Evolutionary conservation across 352 stramenopile species (phyloP).

Genomic region (Phytopythium oedochilum): DNA sequence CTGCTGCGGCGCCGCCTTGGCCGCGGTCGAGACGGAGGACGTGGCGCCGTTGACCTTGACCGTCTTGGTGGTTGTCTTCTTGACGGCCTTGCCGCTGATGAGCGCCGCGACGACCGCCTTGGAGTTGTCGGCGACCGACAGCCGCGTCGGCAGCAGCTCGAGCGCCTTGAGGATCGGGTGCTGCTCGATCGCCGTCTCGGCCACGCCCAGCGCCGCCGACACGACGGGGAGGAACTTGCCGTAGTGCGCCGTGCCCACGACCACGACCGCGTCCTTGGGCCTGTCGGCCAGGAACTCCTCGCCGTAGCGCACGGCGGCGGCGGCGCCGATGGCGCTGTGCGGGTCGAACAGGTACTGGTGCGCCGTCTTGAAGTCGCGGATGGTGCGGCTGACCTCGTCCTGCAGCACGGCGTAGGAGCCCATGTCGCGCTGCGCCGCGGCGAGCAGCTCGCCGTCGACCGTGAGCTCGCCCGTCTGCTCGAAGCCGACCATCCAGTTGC

Average conservation of each 20-base stretch:
- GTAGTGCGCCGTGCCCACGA: slow-evolving; percentile 96
- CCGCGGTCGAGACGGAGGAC: background rate
- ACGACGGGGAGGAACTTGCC: slow-evolving; percentile 97
- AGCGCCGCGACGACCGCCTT: slow-evolving; percentile 50
- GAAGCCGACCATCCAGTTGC: slow-evolving; percentile 94
- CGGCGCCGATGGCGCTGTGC: slow-evolving; percentile 94
- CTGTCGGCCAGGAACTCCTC: slow-evolving; percentile 52
- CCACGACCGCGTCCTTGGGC: slow-evolving; percentile 79
- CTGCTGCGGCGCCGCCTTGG: slow-evolving; percentile 7
- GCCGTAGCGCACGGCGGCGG: slow-evolving; percentile 83
- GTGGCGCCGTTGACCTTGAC: background rate
- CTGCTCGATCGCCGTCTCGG: slow-evolving; percentile 59
- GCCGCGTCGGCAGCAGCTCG: slow-evolving; percentile 61
- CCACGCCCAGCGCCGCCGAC: slow-evolving; percentile 80
- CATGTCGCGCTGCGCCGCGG: slow-evolving; percentile 92
- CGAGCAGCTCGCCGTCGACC: slow-evolving; percentile 87
- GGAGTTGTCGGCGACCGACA: slow-evolving; percentile 60
- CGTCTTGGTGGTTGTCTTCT: slow-evolving; percentile 8
- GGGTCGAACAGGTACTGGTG: slow-evolving; percentile 96
- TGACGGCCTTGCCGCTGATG: slow-evolving; percentile 32
- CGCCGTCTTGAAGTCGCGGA: slow-evolving; percentile 89
- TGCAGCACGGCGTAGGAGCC: slow-evolving; percentile 84
- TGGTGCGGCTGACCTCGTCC: slow-evolving; percentile 89
- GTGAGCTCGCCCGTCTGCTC: slow-evolving; percentile 94
- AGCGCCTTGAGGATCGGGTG: slow-evolving; percentile 73